Evolutionary conservation across 345 rosid genomes (phyloP), one percentile per base, ranked within the genome.

Genomic region (Salix caprea): DNA sequence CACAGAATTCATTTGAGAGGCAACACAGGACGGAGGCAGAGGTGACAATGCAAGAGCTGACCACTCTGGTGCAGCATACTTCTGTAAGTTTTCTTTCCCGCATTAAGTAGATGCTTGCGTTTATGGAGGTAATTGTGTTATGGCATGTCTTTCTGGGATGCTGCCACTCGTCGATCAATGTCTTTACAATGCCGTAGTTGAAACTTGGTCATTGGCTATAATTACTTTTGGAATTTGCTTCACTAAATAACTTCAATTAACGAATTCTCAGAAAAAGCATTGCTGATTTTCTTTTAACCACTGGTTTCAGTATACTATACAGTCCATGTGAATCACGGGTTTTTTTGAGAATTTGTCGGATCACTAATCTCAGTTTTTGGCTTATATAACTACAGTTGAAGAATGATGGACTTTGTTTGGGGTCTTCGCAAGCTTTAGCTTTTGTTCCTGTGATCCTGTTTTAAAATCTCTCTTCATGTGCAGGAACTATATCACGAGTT

Each of bases 401-500:
- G n/a, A 32, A 26, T 21, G 67, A 11, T 62, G 28, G 23, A 46
- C 26, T 42, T 21, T 73, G n/a, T n/a, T 46, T 39, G 56, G 44
- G 65, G 67, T 69, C 48, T 39, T 79, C 24, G 40, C 23, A 73
- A 58, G 42, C 62, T 37, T 26, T 37, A 6, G 23, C 65, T 34
- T 37, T 16, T 58, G 61, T 37, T 66, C 52, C 44, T n/a, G 12
- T 4, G 72, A 60, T 36, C 44, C 46, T 61, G 14, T 34, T 36
- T 16, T 42, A 69, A 5, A 39, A 62, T 34, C 16, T 65, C 28
- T 19, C 4, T 72, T 70, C 32, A 26, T 67, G 30, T 82, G 81
- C 89, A 93, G 97, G 94, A 91, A 72, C 70, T 93, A 76, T 93
- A 93, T 84, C 96, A 91, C 46, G 96, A 89, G 81, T 48, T 82